Base-by-base conservation (phyloP, 139 green algal species). In the Protoeuglena noctilucae region DNA sequence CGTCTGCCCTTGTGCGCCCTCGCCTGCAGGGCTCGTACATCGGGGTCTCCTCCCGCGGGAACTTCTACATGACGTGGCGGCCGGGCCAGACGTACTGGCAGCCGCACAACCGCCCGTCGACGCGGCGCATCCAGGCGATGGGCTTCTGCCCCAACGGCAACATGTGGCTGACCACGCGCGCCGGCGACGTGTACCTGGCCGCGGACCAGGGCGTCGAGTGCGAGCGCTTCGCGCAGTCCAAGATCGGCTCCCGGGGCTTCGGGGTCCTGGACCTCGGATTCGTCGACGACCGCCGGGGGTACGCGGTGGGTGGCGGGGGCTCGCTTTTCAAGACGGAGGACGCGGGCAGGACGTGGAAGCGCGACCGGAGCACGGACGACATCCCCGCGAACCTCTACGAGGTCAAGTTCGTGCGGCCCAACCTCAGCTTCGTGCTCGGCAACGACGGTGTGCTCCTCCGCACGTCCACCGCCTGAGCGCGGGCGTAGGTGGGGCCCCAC, bases 51-150 rank as follows among this genome's bases (percentile, higher is more conserved):
- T 89, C 76, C 1, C 78, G 91, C 31, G 91, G 91, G 50, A 99
- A 99, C 84, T 99, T 99, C 69, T 99, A 84, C 77, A 89, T 99
- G 77, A 96, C 91, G 25, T 99, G 91, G 91, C 54, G 72, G 21
- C 80, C 87, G 4, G 89, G 89, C 5, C 80, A 95, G 62, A 79
- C 70, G 4, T 93, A 77, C 66, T 96, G 89, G 89, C 51, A 73
- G 72, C 89, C 88, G 4, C 89, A 95, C 81, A 96, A 96, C 79
- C 73, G 91, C 23, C 78, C 76, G 30, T 75, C 65, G 12, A 74
- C 79, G n/a, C 72, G 91, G 23, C 79, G 91, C 22, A 68, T 98
- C 26, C 91, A 96, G 58, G 93, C 88, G 76, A 97, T 97, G 89
- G 89, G 89, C 19, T 97, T 77, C 69, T 84, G 77, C 3, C 70